These are phyloP conservation scores for Leccinum pseudoinsigne DNA, from an alignment of 1,284 basidiomycete species.

Conservation along the genomic window DNA sequence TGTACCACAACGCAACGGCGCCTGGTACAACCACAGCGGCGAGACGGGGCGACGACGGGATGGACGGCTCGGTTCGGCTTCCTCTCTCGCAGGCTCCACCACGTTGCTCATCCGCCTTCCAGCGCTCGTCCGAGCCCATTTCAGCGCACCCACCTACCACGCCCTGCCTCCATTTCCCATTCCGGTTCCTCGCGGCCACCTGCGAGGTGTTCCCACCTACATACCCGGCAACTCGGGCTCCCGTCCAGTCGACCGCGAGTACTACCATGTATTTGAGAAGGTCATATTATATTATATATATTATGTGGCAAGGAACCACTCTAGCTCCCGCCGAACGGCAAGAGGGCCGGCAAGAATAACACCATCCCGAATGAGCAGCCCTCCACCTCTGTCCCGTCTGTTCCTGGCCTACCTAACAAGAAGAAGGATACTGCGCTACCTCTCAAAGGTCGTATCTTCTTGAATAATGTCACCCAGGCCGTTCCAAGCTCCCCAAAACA, in stretches of 20 bases:
- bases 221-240: no score
- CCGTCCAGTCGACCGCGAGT: slow-evolving; percentile 57
- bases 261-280: slow-evolving; percentile 92
- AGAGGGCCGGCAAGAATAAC: slow-evolving; percentile 69
- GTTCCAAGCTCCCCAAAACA: slow-evolving; percentile 43
- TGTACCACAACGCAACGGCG: no score
- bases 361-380: slow-evolving; percentile 77
- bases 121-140: no score
- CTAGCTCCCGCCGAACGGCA: slow-evolving; percentile 49
- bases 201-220: no score
- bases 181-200: no score
- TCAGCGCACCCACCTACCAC: no score
- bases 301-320: slow-evolving; percentile 93
- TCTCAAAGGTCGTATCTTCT: slow-evolving; percentile 87
- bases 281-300: slow-evolving; percentile 59
- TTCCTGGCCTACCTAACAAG: slow-evolving; percentile 55
- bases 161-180: no score
- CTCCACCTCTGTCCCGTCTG: slow-evolving; percentile 41
- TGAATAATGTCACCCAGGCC: slow-evolving; percentile 85
- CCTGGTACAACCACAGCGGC: no score
- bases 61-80: no score
- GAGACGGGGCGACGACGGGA: no score
- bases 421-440: slow-evolving; percentile 82
- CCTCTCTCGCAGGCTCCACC: no score
- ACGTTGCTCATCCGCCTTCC: no score